Evolutionary conservation across 2,329 filamentous ascomycete genomes (phyloP).

Genomic region (Penicillium aurantiogriseum): DNA sequence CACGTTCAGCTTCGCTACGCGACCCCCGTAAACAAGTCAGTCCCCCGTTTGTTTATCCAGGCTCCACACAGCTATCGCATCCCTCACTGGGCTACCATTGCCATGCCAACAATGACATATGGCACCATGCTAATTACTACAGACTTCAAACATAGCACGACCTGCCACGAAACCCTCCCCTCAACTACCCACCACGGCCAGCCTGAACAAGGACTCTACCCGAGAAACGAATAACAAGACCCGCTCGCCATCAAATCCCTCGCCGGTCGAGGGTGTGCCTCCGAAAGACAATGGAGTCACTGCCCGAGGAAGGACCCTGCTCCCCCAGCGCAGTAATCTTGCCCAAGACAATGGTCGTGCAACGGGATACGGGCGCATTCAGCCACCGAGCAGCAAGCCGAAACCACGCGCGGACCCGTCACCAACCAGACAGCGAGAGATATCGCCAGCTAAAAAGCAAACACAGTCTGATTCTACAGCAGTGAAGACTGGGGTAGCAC

Average conservation of each 20-base stretch:
- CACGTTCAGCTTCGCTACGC: conserved; percentile 37
- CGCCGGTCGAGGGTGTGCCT: conserved; percentile 11
- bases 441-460: conserved; percentile 7
- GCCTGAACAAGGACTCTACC: conserved; percentile 12
- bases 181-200: conserved; percentile 3
- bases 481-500: neutral
- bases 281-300: conserved; percentile 19
- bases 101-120: neutral
- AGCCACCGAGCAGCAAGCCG: conserved; percentile 19
- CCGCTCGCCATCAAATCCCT: conserved; percentile 11
- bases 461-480: conserved; percentile 4
- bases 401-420: conserved; percentile 18
- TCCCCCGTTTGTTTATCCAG: conserved; percentile 5
- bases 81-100: conserved; percentile 4
- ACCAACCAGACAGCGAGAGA: conserved; percentile 13
- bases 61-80: conserved; percentile 18
- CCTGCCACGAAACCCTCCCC: conserved; percentile 15
- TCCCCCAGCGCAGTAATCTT: conserved; percentile 30
- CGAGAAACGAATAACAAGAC: conserved; percentile 13
- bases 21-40: conserved; percentile 36
- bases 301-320: conserved; percentile 31
- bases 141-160: conserved; percentile 28
- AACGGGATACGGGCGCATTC: conserved; percentile 18
- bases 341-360: conserved; percentile 20
- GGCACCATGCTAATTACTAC: conserved; percentile 8